Evolutionary conservation across 2,329 filamentous ascomycete species (phyloP), one percentile per base, ranked within the genome.

Genomic region (Aspergillus pseudoviridinutans): DNA sequence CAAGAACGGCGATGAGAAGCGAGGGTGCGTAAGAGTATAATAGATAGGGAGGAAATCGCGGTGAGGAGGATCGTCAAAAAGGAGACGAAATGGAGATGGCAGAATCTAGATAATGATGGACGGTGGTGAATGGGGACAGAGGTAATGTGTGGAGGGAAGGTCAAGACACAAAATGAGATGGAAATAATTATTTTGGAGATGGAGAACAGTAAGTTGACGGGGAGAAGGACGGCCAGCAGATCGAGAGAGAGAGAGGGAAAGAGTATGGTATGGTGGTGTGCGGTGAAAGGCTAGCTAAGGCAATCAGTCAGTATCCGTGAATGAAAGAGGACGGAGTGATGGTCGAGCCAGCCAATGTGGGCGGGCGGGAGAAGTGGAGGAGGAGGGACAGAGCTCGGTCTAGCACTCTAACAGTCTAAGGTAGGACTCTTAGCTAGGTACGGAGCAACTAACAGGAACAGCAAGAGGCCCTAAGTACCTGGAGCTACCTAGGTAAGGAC

Each of bases 301-400:
- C 17, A 44, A 10, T 44, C 3, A 44, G n/a, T 17, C 12, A 35
- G 32, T 35, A 17, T 38, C 50, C 50, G 57, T 58, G 57, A 58
- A 56, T 53, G 32, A 38, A 38, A 38, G 32, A 38, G 32, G 32
- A 53, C 46, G 12, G 32, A 35, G 29, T 35, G 51, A 44, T 54
- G 55, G 53, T 62, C 55, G 57, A 53, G 52, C 56, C 57, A 59
- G 57, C 60, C 61, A 59, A 61, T 68, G 65, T 67, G 61, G 64
- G 61, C 68, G 66, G 65, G 54, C 68, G 66, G 65, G 54, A 60
- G 64, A 66, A 65, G 67, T 57, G 61, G 66, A 63, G 61, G 63
- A 63, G 62, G 60, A 60, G 32, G 14, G 32, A 38, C 50, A 56
- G 51, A 57, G 32, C 32, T 17, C 32, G 12, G 29, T 32, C 29